Conservation (phyloP, 805 yeast species). For the Yarrowia deformans region DNA sequence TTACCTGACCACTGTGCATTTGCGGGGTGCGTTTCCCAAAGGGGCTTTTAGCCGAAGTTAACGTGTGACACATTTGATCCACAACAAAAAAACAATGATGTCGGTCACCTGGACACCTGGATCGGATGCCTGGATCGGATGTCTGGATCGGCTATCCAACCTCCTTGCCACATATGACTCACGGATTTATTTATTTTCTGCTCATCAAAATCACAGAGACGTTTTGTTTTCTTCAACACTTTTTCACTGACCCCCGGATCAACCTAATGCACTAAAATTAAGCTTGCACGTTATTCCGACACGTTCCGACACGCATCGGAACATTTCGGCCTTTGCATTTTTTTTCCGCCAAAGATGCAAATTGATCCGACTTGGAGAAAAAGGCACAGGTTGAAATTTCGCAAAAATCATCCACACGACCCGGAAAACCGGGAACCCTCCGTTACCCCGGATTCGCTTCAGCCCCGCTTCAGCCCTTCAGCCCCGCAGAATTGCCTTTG, state of each 20-base stretch:
- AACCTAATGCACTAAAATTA: background rate
- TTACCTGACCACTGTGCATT: background rate
- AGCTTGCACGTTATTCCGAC: slow-evolving; percentile 7
- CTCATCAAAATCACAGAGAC: too few species aligned
- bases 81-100: background rate
- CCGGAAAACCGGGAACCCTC: too few species aligned
- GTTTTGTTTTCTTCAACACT: too few species aligned
- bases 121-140: too few species aligned
- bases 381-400: background rate
- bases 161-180: too few species aligned
- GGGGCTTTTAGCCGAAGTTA: background rate
- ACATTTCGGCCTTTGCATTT: background rate
- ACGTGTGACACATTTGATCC: background rate
- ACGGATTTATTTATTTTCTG: too few species aligned
- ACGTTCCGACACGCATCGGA: slow-evolving; percentile 14
- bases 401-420: too few species aligned
- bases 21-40: slow-evolving; percentile 25
- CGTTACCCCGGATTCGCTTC: background rate
- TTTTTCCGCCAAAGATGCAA: background rate
- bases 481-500: slow-evolving; percentile 11
- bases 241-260: slow-evolving; percentile 8
- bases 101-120: background rate
- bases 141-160: too few species aligned
- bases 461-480: too few species aligned
- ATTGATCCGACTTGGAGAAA: slow-evolving; percentile 2